Conservation (phyloP, 805 yeast genomes). For the Candida namnaoensis region DNA sequence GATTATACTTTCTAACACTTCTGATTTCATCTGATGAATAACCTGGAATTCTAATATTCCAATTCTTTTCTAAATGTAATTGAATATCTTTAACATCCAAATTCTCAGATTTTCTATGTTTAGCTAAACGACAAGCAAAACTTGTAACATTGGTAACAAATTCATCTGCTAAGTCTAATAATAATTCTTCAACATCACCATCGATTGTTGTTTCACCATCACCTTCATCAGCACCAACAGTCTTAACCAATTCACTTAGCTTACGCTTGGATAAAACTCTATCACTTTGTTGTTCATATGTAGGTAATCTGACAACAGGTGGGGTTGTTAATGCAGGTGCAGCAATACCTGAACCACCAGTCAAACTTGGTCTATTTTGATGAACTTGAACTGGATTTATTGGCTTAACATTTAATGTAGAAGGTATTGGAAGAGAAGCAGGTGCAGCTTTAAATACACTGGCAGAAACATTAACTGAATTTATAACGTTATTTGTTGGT, state of each 20-base stretch:
- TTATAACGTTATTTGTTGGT: conserved; percentile 21
- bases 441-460: conserved; percentile 30
- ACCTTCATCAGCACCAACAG: conserved; percentile 80
- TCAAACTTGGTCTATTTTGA: conserved; percentile 70
- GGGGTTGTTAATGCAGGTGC: conserved; percentile 71
- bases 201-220: conserved; percentile 87
- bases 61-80: conserved; percentile 81
- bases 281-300: conserved; percentile 74
- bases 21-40: conserved; percentile 87
- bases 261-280: conserved; percentile 86
- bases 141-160: conserved; percentile 85
- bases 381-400: conserved; percentile 59
- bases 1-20: conserved; percentile 63
- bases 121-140: conserved; percentile 92
- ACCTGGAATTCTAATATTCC: conserved; percentile 95
- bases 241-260: conserved; percentile 75
- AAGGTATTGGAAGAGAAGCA: conserved; percentile 68
- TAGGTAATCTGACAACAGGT: conserved; percentile 64
- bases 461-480: conserved; percentile 16
- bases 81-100: conserved; percentile 88
- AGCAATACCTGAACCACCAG: conserved; percentile 75
- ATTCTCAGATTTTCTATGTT: conserved; percentile 83
- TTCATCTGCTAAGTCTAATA: conserved; percentile 91
- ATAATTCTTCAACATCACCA: conserved; percentile 90
- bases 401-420: conserved; percentile 53